phyloP scores from a whole-genome alignment of 2,329 filamentous ascomycete species.

The Ophiostoma australiae region DNA sequence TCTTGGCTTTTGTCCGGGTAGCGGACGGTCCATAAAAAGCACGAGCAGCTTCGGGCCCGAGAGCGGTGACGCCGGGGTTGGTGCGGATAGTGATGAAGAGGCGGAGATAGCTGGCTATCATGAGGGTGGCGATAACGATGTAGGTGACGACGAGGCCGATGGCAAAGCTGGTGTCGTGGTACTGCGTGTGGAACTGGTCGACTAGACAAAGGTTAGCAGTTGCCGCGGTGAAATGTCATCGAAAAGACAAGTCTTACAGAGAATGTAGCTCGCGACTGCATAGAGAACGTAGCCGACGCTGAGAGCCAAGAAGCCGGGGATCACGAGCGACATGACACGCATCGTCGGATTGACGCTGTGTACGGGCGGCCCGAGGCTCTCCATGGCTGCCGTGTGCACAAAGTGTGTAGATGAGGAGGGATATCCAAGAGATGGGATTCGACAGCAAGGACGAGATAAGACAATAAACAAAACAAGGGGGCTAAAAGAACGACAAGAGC shows the following conservation, averaged over 20 bases:
- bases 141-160: slow-evolving; percentile 63
- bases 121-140: slow-evolving; percentile 64
- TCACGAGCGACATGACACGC: slow-evolving; percentile 37
- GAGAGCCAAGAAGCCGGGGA: slow-evolving; percentile 65
- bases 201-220: slow-evolving; percentile 46
- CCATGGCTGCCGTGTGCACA: not conserved
- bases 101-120: slow-evolving; percentile 64
- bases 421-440: not conserved
- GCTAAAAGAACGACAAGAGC: not conserved
- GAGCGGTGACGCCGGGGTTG: slow-evolving; percentile 69
- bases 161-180: slow-evolving; percentile 51
- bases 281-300: slow-evolving; percentile 67
- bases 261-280: slow-evolving; percentile 61
- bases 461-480: not conserved
- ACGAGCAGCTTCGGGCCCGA: slow-evolving; percentile 43
- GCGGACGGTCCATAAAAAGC: slow-evolving; percentile 20
- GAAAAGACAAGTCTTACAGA: slow-evolving; percentile 50
- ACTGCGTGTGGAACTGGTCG: slow-evolving; percentile 59
- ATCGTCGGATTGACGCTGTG: slow-evolving; percentile 24
- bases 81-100: slow-evolving; percentile 62
- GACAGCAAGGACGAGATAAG: not conserved
- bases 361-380: not conserved
- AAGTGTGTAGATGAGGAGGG: not conserved
- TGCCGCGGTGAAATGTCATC: not conserved
- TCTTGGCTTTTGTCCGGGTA: slow-evolving; percentile 23